phyloP scores from a whole-genome alignment of 257 asterid genomes.

The Nicotiana benthamiana region DNA sequence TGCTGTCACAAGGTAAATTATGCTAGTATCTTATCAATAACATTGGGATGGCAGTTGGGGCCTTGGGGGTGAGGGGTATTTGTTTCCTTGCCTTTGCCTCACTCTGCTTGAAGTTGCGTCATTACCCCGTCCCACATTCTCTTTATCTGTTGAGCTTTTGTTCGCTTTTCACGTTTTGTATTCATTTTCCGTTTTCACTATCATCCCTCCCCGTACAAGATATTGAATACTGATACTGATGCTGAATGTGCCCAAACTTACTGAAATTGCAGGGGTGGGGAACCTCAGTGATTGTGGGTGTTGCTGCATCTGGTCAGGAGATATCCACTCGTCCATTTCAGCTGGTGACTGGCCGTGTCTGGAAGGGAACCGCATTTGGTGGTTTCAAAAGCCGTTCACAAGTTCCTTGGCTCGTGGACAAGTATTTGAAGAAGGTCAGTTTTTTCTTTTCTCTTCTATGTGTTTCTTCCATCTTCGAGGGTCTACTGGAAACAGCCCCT shows the following conservation, averaged over 20 bases:
- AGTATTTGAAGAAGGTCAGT: slow-evolving; percentile 73
- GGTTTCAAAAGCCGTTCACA: slow-evolving; percentile 98
- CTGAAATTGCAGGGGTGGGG: slow-evolving; percentile 80
- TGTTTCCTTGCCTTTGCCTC: neutral
- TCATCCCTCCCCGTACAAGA: no score
- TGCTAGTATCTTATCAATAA: neutral
- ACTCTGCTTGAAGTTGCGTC: neutral
- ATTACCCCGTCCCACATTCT: neutral
- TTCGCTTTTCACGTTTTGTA: neutral
- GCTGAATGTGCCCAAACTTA: slow-evolving; percentile 2
- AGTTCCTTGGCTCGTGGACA: slow-evolving; percentile 94
- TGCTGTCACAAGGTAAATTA: slow-evolving; percentile 91
- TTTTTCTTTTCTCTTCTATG: neutral
- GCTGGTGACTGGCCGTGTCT: slow-evolving; percentile 97
- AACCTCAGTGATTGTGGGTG: slow-evolving; percentile 98
- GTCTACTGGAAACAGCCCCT: no score
- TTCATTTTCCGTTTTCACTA: no score
- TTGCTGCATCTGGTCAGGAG: slow-evolving; percentile 99
- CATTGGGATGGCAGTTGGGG: neutral
- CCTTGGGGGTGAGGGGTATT: neutral
- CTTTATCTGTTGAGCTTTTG: neutral
- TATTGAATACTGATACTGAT: neutral
- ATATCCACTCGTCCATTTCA: slow-evolving; percentile 95
- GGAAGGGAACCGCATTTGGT: slow-evolving; percentile 99
- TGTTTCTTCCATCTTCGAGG: neutral